Base-by-base conservation (phyloP, 2,329 filamentous ascomycete species). In the Eutypa lata region DNA sequence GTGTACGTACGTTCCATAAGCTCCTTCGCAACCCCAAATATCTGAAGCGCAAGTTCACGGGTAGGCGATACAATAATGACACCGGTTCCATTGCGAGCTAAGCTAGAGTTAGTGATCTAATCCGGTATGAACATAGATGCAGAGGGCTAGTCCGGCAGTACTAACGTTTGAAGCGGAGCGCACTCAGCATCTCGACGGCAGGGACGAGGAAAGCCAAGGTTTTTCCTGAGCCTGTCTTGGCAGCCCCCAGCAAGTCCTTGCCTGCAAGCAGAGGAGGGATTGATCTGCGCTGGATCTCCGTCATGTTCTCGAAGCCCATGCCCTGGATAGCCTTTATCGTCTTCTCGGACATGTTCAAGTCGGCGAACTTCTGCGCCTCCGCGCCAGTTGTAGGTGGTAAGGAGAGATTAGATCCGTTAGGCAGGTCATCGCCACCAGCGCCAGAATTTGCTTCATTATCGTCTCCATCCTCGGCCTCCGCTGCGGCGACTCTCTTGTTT, bases 251-350 rank as follows among this genome's bases (percentile, higher is more conserved):
- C 21, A 97, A 90, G 74, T 97, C 93, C 68, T 89, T 87, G 58
- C 94, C 94, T 42, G 92, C 91, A 54, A 97, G 78, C 46, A 95
- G 78, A 19, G 92, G 91, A 4, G 93, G 92, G 52, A 97, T 96
- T 13, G 88, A 88, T 67, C 89, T 82, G 63, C 85, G 83, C 72
- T 97, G 94, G 61, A 97, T 97, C 70, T 94, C 90, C 1, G 94
- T 97, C 92, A 99, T 97, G 47, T 81, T 92, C 66, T 89, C 87
- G 69, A 97, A 97, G 14, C 89, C 89, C 93, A 99, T 97, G 58
- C 89, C 90, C 53, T 86, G 75, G 62, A 97, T 91, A 8, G 91
- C 92, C 74, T 88, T 85, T 80, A 92, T 88, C 0, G 91, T 97
- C 73, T 90, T 91, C 22, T 92, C 88, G 1, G 90, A 94, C 11